phyloP scores from a whole-genome alignment of 2,329 filamentous ascomycete species.

The Bisporella sp. region DNA sequence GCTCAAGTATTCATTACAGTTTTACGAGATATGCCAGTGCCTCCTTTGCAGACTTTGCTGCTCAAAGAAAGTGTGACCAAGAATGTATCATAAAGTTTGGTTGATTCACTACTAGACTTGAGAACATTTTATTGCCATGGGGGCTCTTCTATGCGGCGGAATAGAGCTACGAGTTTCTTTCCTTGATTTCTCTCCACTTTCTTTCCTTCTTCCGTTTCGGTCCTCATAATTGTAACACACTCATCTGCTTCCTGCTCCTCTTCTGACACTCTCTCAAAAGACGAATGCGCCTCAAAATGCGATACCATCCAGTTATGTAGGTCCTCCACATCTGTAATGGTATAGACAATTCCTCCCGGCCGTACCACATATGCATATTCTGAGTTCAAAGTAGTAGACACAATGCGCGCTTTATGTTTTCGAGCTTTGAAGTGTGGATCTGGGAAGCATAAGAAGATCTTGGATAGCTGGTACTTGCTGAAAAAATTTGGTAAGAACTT shows the following conservation, averaged over 20 bases:
- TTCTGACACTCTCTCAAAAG: conserved; percentile 69
- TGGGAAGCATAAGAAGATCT: conserved; percentile 97
- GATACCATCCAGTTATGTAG: conserved; percentile 89
- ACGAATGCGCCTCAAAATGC: conserved; percentile 71
- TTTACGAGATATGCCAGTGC: too few species aligned
- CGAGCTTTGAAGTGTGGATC: conserved; percentile 97
- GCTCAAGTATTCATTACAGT: too few species aligned
- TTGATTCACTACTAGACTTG: too few species aligned
- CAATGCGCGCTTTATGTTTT: conserved; percentile 95
- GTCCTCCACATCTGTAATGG: conserved; percentile 95
- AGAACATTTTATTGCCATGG: conserved; percentile 43
- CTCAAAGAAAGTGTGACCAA: too few species aligned
- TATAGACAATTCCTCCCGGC: conserved; percentile 85
- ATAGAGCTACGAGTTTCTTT: conserved; percentile 85
- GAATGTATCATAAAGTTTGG: too few species aligned
- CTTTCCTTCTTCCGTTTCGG: conserved; percentile 93
- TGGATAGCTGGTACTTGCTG: conserved; percentile 67
- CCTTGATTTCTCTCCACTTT: conserved; percentile 91
- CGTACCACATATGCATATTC: conserved; percentile 87
- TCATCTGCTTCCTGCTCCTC: conserved; percentile 62
- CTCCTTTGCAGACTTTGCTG: neutral
- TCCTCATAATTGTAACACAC: conserved; percentile 67
- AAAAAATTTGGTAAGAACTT: conserved; percentile 99
- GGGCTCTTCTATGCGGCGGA: conserved; percentile 58
- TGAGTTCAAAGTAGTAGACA: conserved; percentile 78